Conservation (phyloP, 2,329 filamentous ascomycete genomes). For the Plectosphaerella plurivora region DNA sequence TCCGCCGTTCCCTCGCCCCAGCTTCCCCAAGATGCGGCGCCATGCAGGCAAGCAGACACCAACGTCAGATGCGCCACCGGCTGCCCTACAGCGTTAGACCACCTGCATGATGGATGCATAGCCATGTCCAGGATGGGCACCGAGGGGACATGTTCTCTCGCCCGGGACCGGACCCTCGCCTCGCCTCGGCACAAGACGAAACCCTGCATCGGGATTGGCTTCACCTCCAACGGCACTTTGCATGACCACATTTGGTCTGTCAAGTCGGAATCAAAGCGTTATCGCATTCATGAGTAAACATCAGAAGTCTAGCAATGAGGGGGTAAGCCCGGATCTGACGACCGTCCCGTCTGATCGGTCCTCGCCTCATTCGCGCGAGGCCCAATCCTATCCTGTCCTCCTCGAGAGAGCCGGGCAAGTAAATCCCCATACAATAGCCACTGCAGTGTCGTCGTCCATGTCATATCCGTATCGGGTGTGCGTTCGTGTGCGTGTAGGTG, state of each 20-base stretch:
- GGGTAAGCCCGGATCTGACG: neutral
- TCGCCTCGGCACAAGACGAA: too few species aligned
- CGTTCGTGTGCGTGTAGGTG: too few species aligned
- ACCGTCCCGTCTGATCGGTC: neutral
- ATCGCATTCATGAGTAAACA: neutral
- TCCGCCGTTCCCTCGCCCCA: neutral
- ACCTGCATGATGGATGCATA: too few species aligned
- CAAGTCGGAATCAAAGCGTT: neutral
- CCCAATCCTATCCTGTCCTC: neutral
- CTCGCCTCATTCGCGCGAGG: neutral
- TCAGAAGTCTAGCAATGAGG: neutral
- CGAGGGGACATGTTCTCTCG: too few species aligned
- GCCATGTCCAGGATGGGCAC: too few species aligned
- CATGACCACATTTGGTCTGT: neutral
- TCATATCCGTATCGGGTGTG: neutral
- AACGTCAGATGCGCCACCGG: neutral
- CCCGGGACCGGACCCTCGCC: too few species aligned
- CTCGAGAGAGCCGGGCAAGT: neutral
- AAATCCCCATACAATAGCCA: neutral
- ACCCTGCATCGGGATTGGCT: too few species aligned
- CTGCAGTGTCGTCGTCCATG: neutral
- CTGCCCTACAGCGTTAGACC: neutral
- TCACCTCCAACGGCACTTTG: neutral
- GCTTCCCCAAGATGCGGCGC: neutral
- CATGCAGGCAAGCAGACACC: neutral